A percentile compares a stretch with the other conserved stretches of the same genome.
These are phyloP conservation scores for Pythium sukuiense DNA, from an alignment of 352 stramenopile genomes.

Conservation along the genomic window DNA sequence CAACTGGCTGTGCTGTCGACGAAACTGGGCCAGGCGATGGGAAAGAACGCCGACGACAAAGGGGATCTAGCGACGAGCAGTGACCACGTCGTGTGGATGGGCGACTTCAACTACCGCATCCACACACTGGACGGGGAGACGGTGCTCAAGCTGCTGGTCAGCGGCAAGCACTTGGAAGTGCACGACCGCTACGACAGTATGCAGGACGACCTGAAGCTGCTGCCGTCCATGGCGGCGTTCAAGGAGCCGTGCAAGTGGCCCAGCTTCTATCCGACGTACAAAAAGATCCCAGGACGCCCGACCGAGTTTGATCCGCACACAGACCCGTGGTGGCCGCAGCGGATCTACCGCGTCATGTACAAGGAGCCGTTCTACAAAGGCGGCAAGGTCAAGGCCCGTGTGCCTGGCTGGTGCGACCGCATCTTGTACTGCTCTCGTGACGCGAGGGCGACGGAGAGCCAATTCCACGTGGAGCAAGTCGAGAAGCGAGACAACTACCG, in stretches of 20 bases:
- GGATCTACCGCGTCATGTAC: conserved; percentile 54
- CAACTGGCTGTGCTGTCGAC: conserved; percentile 53
- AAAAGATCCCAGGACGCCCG: conserved; percentile 50
- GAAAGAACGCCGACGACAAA: conserved; percentile 7
- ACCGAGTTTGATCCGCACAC: conserved; percentile 22
- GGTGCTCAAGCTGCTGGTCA: conserved; percentile 45
- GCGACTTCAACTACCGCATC: conserved; percentile 81
- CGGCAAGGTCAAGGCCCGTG: conserved; percentile 54
- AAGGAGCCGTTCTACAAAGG: conserved; percentile 78
- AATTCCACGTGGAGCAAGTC: conserved; percentile 44
- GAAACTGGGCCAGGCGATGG: conserved; percentile 49
- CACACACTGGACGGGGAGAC: conserved; percentile 45
- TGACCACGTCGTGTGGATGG: conserved; percentile 80
- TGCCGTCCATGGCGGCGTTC: conserved; percentile 43
- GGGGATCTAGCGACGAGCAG: conserved; percentile 54
- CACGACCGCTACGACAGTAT: conserved; percentile 76
- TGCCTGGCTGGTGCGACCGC: conserved; percentile 71
- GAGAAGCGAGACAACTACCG: conserved; percentile 55
- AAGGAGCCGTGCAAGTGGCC: conserved; percentile 60
- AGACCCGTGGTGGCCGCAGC: conserved; percentile 47
- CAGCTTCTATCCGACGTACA: conserved; percentile 81
- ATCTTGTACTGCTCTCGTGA: conserved; percentile 52
- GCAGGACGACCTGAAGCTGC: conserved; percentile 42
- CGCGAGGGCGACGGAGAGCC: conserved; percentile 8
- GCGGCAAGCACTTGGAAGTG: conserved; percentile 48